phyloP scores from a whole-genome alignment of 257 asterid species.

The Cynanchum wilfordii region DNA sequence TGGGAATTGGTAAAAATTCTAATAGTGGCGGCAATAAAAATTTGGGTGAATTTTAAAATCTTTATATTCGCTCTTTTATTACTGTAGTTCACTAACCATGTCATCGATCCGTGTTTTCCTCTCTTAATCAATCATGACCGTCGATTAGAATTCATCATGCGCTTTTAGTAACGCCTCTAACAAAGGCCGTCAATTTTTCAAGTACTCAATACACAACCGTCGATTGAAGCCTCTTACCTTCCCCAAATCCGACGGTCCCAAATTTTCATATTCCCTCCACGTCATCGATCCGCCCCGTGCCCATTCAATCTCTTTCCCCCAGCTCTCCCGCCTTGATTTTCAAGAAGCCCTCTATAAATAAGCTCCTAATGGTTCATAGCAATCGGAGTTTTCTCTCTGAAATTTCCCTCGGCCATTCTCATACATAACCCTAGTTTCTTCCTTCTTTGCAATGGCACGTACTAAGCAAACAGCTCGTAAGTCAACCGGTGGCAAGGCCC shows the following conservation, averaged over 20 bases:
- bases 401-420: not conserved
- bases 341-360: conserved; percentile 6
- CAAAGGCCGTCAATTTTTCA: not conserved
- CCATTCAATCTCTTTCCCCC: not conserved
- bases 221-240: not conserved
- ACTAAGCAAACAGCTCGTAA: conserved; percentile 42
- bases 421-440: not conserved
- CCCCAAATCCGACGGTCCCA: not conserved
- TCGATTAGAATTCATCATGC: not conserved
- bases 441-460: conserved; percentile 26
- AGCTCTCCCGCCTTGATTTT: conserved; percentile 13
- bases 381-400: not conserved
- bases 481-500: conserved; percentile 45
- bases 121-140: not conserved
- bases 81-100: not conserved
- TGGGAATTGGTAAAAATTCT: not conserved
- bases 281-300: conserved; percentile 23
- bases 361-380: not conserved
- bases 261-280: conserved; percentile 4
- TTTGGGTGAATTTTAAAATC: not conserved
- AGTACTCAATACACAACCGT: conserved; percentile 4
- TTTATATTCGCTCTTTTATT: not conserved
- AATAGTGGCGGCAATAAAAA: not conserved
- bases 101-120: conserved; percentile 17
- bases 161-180: not conserved